phyloP scores from a whole-genome alignment of 1,284 basidiomycete species.

The Irpex rosettiformis region DNA sequence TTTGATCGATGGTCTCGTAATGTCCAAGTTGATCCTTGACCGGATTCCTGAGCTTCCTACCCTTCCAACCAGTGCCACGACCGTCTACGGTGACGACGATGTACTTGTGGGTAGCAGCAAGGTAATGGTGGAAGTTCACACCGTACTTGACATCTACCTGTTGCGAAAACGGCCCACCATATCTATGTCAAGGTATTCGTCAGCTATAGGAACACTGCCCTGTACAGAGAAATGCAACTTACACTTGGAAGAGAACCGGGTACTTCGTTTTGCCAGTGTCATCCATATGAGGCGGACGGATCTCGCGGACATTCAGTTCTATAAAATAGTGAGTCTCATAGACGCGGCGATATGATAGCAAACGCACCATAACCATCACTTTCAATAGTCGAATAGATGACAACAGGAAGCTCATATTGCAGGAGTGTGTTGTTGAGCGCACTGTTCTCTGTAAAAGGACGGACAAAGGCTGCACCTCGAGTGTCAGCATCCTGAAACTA shows the following conservation, averaged over 20 bases:
- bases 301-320: conserved; percentile 88
- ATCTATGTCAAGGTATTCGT: conserved; percentile 41
- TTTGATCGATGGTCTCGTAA: conserved; percentile 85
- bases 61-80: conserved; percentile 92
- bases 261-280: conserved; percentile 90
- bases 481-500: not conserved
- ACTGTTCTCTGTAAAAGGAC: conserved; percentile 72
- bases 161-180: conserved; percentile 90
- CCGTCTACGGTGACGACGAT: conserved; percentile 88
- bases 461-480: conserved; percentile 41
- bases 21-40: conserved; percentile 85
- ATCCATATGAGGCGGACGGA: conserved; percentile 90
- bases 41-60: conserved; percentile 76
- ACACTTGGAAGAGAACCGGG: conserved; percentile 88
- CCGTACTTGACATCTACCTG: conserved; percentile 63
- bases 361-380: conserved; percentile 74
- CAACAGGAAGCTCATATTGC: conserved; percentile 72
- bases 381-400: conserved; percentile 68
- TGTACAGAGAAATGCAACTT: conserved; percentile 27
- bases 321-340: conserved; percentile 6
- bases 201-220: too few species aligned
- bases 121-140: conserved; percentile 85
- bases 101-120: conserved; percentile 81
- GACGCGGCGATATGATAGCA: conserved; percentile 19
- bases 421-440: conserved; percentile 66